Evolutionary conservation across 352 stramenopile genomes (phyloP).

Genomic region (Blastocystis sp.): DNA sequence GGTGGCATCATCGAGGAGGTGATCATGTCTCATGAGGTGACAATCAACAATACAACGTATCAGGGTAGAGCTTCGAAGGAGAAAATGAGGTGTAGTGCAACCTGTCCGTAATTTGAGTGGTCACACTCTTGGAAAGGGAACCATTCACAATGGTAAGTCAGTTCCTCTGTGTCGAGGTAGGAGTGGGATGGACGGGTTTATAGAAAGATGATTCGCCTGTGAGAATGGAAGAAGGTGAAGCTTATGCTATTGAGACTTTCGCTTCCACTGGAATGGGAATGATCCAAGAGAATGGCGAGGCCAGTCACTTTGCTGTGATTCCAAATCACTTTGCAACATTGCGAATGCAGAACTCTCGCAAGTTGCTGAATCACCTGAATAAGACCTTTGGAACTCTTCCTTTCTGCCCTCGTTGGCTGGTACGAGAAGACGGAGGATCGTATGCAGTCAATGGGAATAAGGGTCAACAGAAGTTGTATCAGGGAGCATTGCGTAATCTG

Average conservation of each 20-base stretch:
- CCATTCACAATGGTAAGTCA: conserved; percentile 89
- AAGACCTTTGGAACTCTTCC: conserved; percentile 96
- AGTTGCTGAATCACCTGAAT: conserved; percentile 90
- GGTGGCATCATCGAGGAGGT: conserved; percentile 87
- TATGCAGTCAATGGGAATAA: conserved; percentile 77
- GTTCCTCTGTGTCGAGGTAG: conserved; percentile 88
- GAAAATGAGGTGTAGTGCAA: not conserved
- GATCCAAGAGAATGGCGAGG: conserved; percentile 37
- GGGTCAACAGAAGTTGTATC: conserved; percentile 94
- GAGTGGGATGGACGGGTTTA: conserved; percentile 56
- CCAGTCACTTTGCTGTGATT: conserved; percentile 64
- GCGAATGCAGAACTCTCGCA: conserved; percentile 81
- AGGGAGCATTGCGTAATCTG: conserved; percentile 90
- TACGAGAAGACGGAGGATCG: conserved; percentile 89
- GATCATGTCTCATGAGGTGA: conserved; percentile 93
- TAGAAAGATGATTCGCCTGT: conserved; percentile 71
- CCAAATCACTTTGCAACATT: conserved; percentile 83
- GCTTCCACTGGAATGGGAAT: conserved; percentile 76
- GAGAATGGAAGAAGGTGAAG: conserved; percentile 92
- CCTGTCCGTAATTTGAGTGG: conserved; percentile 89
- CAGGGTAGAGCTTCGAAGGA: conserved; percentile 78
- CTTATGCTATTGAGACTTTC: conserved; percentile 94
- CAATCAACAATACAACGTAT: conserved; percentile 87
- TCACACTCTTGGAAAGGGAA: conserved; percentile 91
- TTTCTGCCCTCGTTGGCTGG: conserved; percentile 91